Evolutionary conservation across 1,284 basidiomycete species (phyloP).

Genomic region (Testicularia cyperi): DNA sequence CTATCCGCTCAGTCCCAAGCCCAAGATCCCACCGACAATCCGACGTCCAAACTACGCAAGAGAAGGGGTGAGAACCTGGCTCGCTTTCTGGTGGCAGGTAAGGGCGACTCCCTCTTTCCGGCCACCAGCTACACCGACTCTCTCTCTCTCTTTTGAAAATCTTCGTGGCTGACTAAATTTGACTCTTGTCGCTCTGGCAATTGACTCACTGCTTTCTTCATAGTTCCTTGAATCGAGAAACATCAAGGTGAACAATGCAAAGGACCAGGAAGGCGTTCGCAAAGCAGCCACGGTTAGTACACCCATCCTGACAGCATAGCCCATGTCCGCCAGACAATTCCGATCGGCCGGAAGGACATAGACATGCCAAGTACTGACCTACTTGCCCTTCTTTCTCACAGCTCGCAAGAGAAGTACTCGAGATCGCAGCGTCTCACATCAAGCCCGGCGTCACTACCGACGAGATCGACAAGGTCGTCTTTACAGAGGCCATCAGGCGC

Average conservation of each 20-base stretch:
- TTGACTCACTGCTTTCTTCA: too few relatives aligned
- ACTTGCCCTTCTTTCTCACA: constrained; percentile 60
- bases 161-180: too few relatives aligned
- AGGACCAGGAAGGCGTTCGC: constrained; percentile 54
- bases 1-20: constrained; percentile 54
- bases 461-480: constrained; percentile 86
- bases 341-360: too few relatives aligned
- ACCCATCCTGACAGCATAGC: too few relatives aligned
- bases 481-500: constrained; percentile 85
- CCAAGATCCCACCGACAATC: constrained; percentile 52
- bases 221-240: constrained; percentile 52
- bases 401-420: constrained; percentile 87
- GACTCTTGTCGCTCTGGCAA: too few relatives aligned
- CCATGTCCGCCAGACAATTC: too few relatives aligned
- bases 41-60: constrained; percentile 57
- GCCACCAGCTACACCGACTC: constrained; percentile 14
- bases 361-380: too few relatives aligned
- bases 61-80: constrained; percentile 53
- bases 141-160: too few relatives aligned
- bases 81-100: constrained; percentile 44
- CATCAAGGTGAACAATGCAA: constrained; percentile 50
- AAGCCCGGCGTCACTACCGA: constrained; percentile 92
- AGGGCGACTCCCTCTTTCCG: constrained; percentile 26
- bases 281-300: constrained; percentile 39
- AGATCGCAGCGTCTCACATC: constrained; percentile 80